Percentiles rank a stretch among this genome's conserved stretches.
Conservation (phyloP, 257 asterid species). For the Solanum okadae region DNA sequence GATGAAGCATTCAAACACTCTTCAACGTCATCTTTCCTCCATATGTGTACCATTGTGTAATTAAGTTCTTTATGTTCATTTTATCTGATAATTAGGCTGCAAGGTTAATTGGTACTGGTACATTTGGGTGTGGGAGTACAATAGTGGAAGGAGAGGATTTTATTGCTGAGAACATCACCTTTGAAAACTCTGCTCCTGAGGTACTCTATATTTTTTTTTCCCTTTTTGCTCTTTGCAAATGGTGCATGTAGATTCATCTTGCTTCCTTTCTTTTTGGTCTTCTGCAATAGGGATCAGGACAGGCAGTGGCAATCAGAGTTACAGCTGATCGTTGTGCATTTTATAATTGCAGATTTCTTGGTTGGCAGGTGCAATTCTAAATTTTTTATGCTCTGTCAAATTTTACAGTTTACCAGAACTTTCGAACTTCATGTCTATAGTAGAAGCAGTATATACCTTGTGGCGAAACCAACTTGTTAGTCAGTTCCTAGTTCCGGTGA, state of each 20-base stretch:
- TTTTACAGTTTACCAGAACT: not conserved
- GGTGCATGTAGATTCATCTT: not conserved
- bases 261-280: not conserved
- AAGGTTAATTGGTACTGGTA: slow-evolving; percentile 89
- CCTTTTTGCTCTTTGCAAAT: not conserved
- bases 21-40: not conserved
- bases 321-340: slow-evolving; percentile 91
- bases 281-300: slow-evolving; percentile 69
- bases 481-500: not conserved
- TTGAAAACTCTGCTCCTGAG: slow-evolving; percentile 85
- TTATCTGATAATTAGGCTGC: slow-evolving; percentile 25
- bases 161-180: slow-evolving; percentile 89
- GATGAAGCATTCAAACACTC: not conserved
- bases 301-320: slow-evolving; percentile 92
- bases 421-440: not conserved
- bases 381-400: not conserved
- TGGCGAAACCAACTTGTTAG: not conserved
- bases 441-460: not conserved
- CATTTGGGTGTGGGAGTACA: slow-evolving; percentile 82
- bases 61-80: not conserved
- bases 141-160: slow-evolving; percentile 97
- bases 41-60: not conserved
- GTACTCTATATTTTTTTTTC: slow-evolving; percentile 11
- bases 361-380: slow-evolving; percentile 68
- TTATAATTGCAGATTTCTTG: slow-evolving; percentile 88